These are phyloP conservation scores for Acanthamoeba castellanii DNA, from an alignment of 208 protist genomes.

Conservation along the genomic window DNA sequence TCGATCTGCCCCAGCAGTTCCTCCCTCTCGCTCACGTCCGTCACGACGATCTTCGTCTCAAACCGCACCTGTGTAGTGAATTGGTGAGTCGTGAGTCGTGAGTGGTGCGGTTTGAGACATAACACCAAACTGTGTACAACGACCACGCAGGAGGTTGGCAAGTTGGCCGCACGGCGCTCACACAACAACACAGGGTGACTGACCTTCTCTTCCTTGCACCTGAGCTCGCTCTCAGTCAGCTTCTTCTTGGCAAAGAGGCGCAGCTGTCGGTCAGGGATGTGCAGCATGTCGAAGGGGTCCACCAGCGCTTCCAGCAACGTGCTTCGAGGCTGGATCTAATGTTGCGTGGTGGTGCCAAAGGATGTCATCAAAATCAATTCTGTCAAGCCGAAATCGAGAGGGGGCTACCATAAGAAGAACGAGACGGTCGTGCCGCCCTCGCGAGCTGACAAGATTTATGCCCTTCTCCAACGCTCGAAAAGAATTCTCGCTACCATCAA, in stretches of 20 bases:
- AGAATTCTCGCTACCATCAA: constrained; percentile 59
- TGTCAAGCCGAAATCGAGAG: not conserved
- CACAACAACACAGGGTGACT: not conserved
- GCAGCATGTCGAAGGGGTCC: constrained; percentile 67
- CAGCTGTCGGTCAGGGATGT: constrained; percentile 70
- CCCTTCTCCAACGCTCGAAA: constrained; percentile 36
- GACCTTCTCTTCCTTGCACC: constrained; percentile 49
- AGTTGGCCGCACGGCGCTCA: not conserved
- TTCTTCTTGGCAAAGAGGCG: constrained; percentile 71
- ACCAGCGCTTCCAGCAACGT: constrained; percentile 50
- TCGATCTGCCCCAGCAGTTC: constrained; percentile 52
- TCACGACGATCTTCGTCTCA: constrained; percentile 60
- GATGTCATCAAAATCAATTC: not conserved
- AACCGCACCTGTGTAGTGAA: not conserved
- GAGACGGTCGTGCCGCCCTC: not conserved
- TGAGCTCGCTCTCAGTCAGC: constrained; percentile 16
- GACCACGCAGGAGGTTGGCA: not conserved
- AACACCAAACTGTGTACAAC: not conserved
- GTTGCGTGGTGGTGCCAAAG: not conserved
- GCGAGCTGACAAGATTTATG: not conserved
- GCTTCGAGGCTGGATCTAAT: constrained; percentile 15
- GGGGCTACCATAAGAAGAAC: constrained; percentile 15
- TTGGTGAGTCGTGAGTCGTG: not conserved
- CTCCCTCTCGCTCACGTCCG: constrained; percentile 45
- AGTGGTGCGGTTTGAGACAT: not conserved